Base-by-base conservation (phyloP, 768 basidiomycete species). In the Naematelia encephala region DNA sequence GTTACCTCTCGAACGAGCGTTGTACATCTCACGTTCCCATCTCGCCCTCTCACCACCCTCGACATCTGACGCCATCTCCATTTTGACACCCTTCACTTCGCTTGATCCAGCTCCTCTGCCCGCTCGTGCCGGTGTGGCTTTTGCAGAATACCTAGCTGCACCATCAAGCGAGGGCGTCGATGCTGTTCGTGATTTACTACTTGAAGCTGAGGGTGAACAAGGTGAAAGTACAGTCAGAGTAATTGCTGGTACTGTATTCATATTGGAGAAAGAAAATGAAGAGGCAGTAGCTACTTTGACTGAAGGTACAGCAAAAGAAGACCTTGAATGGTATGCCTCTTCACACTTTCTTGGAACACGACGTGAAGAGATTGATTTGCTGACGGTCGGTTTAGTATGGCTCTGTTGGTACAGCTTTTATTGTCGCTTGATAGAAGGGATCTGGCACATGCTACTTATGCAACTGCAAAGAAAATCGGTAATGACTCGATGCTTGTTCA, bases 401-500 rank as follows among this genome's bases (percentile, higher is more conserved):
- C 90, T 3, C 78, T 91, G 45, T 84, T 88, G 48, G 85, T 88
- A 12, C 90, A 94, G 71, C 84, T 94, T 51, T 89, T 91, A 73
- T 84, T 97, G 34, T 89, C 90, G n/a, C 89, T 93, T 57, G 84
- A 89, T 75, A 86, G 92, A 43, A 80, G 86, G 29, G 91, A 90
- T 79, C 83, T 92, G 39, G 92, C 92, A 25, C 88, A 86, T 78
- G 88, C 86, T 70, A 87, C 90, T 68, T 87, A 90, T 72, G 86
- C 89, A 28, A 83, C 85, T 22, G 88, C 90, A 23, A 88, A 91
- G 77, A 83, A 82, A 54, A 89, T 86, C 82, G 89, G 89, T 5
- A 91, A 92, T 73, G 92, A 96, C 74, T 88, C 91, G 69, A 83
- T 91, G 16, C 82, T 97, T 34, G 80, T 97, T 19, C 91, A 94